phyloP scores from a whole-genome alignment of 2,329 filamentous ascomycete species.

The Nakataea oryzae region DNA sequence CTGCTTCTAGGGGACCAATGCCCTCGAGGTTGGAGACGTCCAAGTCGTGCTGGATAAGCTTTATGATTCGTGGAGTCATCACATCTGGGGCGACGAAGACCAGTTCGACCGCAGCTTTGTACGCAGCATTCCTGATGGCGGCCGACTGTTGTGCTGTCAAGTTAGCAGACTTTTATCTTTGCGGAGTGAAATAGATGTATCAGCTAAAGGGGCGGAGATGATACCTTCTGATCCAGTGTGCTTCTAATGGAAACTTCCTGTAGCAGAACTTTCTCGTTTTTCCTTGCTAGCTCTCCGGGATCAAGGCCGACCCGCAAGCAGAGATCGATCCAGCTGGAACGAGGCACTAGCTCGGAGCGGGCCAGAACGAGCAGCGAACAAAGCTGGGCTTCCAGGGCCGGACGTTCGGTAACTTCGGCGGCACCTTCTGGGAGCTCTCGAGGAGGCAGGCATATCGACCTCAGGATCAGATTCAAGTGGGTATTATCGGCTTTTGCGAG shows the following conservation, averaged over 20 bases:
- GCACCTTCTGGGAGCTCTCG: conserved; percentile 33
- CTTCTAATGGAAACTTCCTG: conserved; percentile 50
- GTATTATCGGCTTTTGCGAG: conserved; percentile 53
- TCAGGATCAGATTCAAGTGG: conserved; percentile 51
- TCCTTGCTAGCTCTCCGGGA: conserved; percentile 65
- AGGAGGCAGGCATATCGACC: conserved; percentile 51
- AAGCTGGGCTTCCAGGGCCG: conserved; percentile 57
- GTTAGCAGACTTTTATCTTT: neutral
- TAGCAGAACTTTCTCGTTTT: conserved; percentile 54
- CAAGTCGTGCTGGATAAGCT: conserved; percentile 65
- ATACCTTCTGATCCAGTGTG: conserved; percentile 40
- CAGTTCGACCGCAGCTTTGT: conserved; percentile 76
- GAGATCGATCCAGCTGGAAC: conserved; percentile 78
- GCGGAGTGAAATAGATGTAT: neutral
- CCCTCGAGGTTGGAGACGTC: conserved; percentile 56
- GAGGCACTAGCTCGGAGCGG: conserved; percentile 66
- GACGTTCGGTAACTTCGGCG: conserved; percentile 30
- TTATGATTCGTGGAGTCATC: conserved; percentile 66
- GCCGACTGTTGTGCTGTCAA: conserved; percentile 16
- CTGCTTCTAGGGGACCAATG: conserved; percentile 79
- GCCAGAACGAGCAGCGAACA: conserved; percentile 69
- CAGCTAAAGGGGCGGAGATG: conserved; percentile 5
- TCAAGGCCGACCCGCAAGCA: conserved; percentile 74
- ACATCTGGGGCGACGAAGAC: conserved; percentile 84
- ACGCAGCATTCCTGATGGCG: conserved; percentile 58